These are phyloP conservation scores for Chaetomiaceae sp. DNA, from an alignment of 2,329 filamentous ascomycete genomes.

Conservation along the genomic window DNA sequence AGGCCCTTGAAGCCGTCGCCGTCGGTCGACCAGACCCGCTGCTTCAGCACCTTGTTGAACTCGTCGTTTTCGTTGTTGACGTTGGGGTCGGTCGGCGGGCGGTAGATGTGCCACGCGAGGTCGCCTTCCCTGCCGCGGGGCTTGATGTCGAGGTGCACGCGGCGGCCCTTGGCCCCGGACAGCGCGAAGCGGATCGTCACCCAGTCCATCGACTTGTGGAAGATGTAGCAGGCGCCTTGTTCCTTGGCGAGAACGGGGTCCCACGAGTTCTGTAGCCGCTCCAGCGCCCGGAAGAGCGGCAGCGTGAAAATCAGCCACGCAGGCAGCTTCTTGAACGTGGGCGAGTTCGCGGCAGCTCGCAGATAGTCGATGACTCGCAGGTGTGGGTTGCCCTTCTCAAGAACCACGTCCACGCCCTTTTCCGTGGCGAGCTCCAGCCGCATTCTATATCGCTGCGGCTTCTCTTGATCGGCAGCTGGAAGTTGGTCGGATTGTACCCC, in stretches of 20 bases:
- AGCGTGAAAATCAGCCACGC: conserved; percentile 56
- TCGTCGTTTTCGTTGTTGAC: conserved; percentile 31
- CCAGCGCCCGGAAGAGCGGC: conserved; percentile 59
- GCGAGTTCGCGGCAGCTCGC: conserved; percentile 52
- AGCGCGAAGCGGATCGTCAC: conserved; percentile 52
- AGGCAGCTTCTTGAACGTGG: conserved; percentile 50
- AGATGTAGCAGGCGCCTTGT: conserved; percentile 47
- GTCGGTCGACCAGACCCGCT: conserved; percentile 41
- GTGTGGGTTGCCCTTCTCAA: conserved; percentile 64
- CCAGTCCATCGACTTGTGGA: conserved; percentile 53
- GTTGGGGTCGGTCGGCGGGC: conserved; percentile 23
- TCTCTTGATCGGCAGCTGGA: neutral
- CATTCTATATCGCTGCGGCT: conserved; percentile 45
- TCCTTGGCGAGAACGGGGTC: conserved; percentile 37
- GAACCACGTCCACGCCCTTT: conserved; percentile 50
- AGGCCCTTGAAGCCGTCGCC: conserved; percentile 48
- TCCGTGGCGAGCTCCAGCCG: conserved; percentile 52
- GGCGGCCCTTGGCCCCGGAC: conserved; percentile 28
- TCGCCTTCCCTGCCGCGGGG: conserved; percentile 46
- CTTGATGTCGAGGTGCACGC: conserved; percentile 48
- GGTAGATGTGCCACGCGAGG: conserved; percentile 26
- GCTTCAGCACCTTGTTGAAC: conserved; percentile 39
- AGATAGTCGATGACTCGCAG: conserved; percentile 58
- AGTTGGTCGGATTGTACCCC: neutral
- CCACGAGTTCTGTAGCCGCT: conserved; percentile 56